Evolutionary conservation across 129 eudicot genomes (phyloP).

Genomic region (Lactuca saligna): DNA sequence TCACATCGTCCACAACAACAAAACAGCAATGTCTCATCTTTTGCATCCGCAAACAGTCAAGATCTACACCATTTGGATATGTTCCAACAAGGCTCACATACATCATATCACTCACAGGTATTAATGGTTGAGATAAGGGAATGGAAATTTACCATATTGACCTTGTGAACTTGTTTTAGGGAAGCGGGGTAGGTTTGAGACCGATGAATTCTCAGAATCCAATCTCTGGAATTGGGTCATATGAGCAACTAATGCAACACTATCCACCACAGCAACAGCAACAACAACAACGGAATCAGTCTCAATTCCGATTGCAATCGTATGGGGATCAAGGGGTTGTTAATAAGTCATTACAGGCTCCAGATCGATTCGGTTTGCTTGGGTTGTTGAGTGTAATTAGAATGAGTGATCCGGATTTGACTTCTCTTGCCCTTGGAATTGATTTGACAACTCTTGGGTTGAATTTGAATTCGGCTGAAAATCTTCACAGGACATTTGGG

Average conservation of each 20-base stretch:
- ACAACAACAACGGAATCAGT: conserved; percentile 40
- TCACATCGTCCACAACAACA: conserved; percentile 86
- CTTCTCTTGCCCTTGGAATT: conserved; percentile 85
- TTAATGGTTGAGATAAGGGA: background rate
- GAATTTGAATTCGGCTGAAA: conserved; percentile 80
- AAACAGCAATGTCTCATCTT: conserved; percentile 44
- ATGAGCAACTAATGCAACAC: conserved; percentile 89
- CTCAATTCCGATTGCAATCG: conserved; percentile 74
- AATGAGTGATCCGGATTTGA: conserved; percentile 86
- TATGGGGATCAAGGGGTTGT: conserved; percentile 63
- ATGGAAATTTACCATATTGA: background rate
- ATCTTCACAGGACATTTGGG: conserved; percentile 73
- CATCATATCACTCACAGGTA: conserved; percentile 69
- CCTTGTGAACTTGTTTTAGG: conserved; percentile 38
- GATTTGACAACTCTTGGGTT: conserved; percentile 83
- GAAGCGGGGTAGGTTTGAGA: conserved; percentile 73
- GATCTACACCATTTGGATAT: conserved; percentile 71
- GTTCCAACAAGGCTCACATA: conserved; percentile 67
- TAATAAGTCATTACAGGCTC: conserved; percentile 57
- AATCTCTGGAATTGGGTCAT: conserved; percentile 66
- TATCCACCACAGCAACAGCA: conserved; percentile 45
- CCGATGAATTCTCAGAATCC: conserved; percentile 60
- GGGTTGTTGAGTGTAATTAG: conserved; percentile 83
- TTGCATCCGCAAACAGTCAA: conserved; percentile 59
- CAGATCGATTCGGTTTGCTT: conserved; percentile 78